These are phyloP conservation scores for Macaranga tanarius DNA, from an alignment of 441 rosid species.

Conservation along the genomic window DNA sequence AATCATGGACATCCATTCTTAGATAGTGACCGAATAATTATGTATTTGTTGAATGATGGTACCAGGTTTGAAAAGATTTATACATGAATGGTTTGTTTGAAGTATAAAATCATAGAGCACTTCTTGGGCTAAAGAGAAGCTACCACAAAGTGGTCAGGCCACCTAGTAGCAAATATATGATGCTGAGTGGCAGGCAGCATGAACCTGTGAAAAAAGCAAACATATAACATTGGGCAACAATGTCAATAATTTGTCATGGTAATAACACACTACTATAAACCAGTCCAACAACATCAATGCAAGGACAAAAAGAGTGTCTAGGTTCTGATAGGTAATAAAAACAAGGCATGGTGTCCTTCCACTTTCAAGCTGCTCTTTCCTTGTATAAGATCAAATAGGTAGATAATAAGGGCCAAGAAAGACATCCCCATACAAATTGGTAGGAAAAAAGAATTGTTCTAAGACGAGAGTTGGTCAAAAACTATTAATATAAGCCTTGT, in stretches of 20 bases:
- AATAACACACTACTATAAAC: not conserved
- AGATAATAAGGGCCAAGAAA: not conserved
- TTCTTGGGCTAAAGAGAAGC: too few species aligned
- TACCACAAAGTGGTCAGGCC: too few species aligned
- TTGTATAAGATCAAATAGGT: not conserved
- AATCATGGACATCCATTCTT: too few species aligned
- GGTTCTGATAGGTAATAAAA: not conserved
- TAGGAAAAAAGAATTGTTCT: not conserved
- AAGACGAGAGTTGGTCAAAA: not conserved
- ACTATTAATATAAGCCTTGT: not conserved
- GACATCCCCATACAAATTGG: constrained; percentile 6
- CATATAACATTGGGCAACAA: too few species aligned
- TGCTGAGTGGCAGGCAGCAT: too few species aligned
- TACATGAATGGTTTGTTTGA: too few species aligned
- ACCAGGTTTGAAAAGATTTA: too few species aligned
- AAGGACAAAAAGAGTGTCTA: not conserved
- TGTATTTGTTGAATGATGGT: too few species aligned
- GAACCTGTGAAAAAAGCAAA: too few species aligned
- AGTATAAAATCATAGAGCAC: too few species aligned
- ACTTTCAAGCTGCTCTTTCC: not conserved
- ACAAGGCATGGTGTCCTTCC: not conserved
- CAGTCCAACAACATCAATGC: not conserved
- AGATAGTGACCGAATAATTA: too few species aligned
- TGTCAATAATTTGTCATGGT: not conserved
- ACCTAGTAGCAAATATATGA: too few species aligned